These are phyloP conservation scores for Simmondsia chinensis DNA, from an alignment of 148 eudicot species.

Conservation along the genomic window DNA sequence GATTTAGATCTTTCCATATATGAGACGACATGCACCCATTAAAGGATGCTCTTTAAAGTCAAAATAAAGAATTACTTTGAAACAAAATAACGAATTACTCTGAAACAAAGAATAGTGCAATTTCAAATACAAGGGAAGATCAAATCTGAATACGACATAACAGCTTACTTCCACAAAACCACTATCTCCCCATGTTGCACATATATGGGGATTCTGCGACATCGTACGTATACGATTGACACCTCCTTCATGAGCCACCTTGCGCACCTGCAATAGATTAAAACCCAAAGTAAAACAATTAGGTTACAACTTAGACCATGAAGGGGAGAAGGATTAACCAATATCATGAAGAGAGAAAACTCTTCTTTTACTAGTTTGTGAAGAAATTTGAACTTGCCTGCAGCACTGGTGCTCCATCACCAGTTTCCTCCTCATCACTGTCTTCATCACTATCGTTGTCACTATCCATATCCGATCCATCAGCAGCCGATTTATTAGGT, in stretches of 20 bases:
- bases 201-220: conserved; percentile 83
- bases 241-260: conserved; percentile 84
- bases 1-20: no score
- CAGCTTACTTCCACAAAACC: conserved; percentile 67
- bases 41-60: no score
- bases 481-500: conserved; percentile 33
- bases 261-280: conserved; percentile 50
- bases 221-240: conserved; percentile 84
- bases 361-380: no score
- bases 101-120: no score
- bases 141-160: not conserved
- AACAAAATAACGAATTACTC: no score
- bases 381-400: conserved; percentile 40
- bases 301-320: no score
- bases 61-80: no score
- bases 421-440: conserved; percentile 30
- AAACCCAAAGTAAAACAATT: no score
- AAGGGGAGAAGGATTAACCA: no score
- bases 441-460: conserved; percentile 72
- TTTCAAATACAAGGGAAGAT: no score
- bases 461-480: conserved; percentile 67
- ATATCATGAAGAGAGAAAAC: no score
- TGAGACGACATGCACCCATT: no score
- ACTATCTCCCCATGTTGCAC: conserved; percentile 89
- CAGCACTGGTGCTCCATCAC: conserved; percentile 45